phyloP scores from a whole-genome alignment of 1,284 basidiomycete genomes.

The Cronartium quercuum region DNA sequence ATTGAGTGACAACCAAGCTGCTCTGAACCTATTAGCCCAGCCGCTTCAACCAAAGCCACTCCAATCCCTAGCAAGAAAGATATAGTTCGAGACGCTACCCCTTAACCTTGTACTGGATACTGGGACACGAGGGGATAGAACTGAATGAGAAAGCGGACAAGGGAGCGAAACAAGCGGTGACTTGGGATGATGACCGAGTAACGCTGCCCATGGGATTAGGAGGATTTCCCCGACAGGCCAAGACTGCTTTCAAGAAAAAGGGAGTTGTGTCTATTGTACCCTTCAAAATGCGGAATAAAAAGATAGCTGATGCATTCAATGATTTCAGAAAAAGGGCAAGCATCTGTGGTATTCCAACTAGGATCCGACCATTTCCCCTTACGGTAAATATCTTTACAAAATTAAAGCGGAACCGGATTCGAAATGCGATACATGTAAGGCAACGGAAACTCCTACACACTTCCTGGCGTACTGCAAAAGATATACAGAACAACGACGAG shows the following conservation, averaged over 20 bases:
- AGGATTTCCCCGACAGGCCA: not conserved
- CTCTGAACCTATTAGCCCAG: not conserved
- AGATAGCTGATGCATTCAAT: not conserved
- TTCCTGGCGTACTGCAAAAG: not conserved
- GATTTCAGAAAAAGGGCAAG: not conserved
- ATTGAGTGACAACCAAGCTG: too few relatives aligned
- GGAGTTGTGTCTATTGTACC: too few relatives aligned
- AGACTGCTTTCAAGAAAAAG: not conserved
- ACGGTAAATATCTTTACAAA: not conserved
- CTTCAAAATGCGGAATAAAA: too few relatives aligned
- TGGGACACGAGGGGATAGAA: not conserved
- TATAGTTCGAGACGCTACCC: not conserved
- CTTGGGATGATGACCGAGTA: not conserved
- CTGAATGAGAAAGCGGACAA: not conserved
- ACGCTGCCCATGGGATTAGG: not conserved
- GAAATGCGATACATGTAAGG: not conserved
- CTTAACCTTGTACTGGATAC: not conserved
- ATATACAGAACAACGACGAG: not conserved
- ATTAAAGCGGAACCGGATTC: not conserved
- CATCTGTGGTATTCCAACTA: not conserved
- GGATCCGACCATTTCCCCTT: not conserved
- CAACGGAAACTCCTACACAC: not conserved
- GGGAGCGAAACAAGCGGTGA: not conserved
- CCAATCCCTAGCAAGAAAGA: not conserved
- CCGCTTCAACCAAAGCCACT: not conserved